Evolutionary conservation across 495 filamentous ascomycete species (phyloP).

Genomic region (Penicillium psychrofluorescens): DNA sequence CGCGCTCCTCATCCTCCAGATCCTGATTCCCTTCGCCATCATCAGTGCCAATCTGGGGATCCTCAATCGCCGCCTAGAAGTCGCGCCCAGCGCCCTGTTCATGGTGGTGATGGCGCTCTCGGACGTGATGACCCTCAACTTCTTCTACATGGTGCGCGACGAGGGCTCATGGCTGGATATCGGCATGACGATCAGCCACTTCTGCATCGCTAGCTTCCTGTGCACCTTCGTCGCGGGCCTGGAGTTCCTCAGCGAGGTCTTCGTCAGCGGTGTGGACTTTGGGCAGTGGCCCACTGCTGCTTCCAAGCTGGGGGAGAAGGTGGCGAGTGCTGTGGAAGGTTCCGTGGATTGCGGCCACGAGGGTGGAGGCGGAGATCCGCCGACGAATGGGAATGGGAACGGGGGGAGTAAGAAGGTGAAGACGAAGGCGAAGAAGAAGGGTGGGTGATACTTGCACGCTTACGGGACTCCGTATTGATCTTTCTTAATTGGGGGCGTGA

Average conservation of each 20-base stretch:
- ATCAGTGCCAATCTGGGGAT: slow-evolving; percentile 92
- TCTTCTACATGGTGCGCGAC: slow-evolving; percentile 95
- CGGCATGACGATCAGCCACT: slow-evolving; percentile 90
- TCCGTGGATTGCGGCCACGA: slow-evolving; percentile 14
- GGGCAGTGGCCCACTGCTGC: slow-evolving; percentile 12
- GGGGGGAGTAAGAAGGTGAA: background rate
- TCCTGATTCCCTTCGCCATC: slow-evolving; percentile 89
- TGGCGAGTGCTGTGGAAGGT: slow-evolving; percentile 11
- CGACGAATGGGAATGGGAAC: background rate
- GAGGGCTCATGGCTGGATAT: slow-evolving; percentile 98
- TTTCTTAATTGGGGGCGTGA: background rate
- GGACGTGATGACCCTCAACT: slow-evolving; percentile 89
- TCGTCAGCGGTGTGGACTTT: slow-evolving; percentile 77
- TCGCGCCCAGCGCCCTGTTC: slow-evolving; percentile 78
- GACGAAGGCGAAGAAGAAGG: slow-evolving; percentile 7
- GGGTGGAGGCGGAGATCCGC: background rate
- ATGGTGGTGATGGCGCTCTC: slow-evolving; percentile 91
- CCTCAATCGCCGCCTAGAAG: slow-evolving; percentile 75
- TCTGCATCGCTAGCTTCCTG: slow-evolving; percentile 80
- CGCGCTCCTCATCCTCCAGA: slow-evolving; percentile 78
- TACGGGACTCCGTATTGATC: background rate
- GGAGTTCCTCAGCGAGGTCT: slow-evolving; percentile 77
- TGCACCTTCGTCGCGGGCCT: slow-evolving; percentile 87
- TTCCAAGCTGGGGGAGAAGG: slow-evolving; percentile 6
- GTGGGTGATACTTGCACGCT: slow-evolving; percentile 2